phyloP scores from a whole-genome alignment of 306 rosid genomes.

The Quillaja saponaria region DNA sequence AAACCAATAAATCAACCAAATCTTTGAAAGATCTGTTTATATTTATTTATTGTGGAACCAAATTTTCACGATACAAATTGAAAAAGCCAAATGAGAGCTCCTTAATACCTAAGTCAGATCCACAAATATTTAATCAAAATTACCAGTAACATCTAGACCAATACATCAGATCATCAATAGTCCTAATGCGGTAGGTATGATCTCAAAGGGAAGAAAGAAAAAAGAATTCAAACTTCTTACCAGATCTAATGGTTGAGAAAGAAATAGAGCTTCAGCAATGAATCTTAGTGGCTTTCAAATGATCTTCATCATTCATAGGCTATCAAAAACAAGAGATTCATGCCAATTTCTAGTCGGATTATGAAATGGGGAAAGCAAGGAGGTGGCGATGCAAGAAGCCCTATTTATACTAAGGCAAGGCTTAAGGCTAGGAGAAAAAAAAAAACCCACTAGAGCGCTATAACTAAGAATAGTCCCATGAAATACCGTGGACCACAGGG shows the following conservation, averaged over 20 bases:
- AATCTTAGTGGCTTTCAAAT: neutral
- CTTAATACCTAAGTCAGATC: neutral
- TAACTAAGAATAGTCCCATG: neutral
- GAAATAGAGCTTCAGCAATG: constrained; percentile 1
- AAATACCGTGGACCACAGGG: neutral
- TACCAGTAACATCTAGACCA: constrained; percentile 1
- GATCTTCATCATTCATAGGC: neutral
- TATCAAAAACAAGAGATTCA: neutral
- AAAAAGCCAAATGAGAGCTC: neutral
- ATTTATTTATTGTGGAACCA: neutral
- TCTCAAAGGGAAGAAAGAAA: neutral
- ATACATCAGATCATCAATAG: neutral
- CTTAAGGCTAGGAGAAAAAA: neutral
- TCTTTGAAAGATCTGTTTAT: neutral
- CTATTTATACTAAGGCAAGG: constrained; percentile 17
- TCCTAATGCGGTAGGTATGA: neutral
- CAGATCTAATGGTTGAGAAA: neutral
- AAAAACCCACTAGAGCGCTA: constrained; percentile 12
- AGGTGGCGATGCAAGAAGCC: neutral
- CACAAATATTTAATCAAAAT: neutral
- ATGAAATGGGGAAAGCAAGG: neutral
- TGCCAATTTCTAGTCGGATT: neutral
- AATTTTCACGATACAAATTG: neutral
- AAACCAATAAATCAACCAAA: too few relatives aligned
- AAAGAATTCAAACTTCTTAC: neutral